phyloP scores from a whole-genome alignment of 2,329 filamentous ascomycete species.

The Botrytis hyacinthi region DNA sequence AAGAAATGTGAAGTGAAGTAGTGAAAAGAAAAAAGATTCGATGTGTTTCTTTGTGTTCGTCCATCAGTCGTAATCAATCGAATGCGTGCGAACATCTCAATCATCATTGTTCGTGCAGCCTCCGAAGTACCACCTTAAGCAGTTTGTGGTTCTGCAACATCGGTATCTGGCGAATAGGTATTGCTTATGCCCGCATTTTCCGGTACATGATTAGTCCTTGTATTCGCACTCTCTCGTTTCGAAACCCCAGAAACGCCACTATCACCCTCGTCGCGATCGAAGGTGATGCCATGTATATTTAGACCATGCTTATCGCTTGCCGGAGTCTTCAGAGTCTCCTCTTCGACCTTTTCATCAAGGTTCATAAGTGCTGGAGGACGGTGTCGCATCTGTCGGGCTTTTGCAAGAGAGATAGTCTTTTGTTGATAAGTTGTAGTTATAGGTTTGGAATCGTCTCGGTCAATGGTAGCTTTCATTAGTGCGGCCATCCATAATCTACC shows the following conservation, averaged over 20 bases:
- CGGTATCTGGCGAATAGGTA: constrained; percentile 9
- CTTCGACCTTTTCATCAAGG: constrained; percentile 48
- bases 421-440: constrained; percentile 94
- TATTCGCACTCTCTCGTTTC: constrained; percentile 28
- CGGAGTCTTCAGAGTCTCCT: constrained; percentile 35
- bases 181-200: constrained; percentile 15
- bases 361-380: constrained; percentile 86
- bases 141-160: constrained; percentile 26
- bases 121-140: constrained; percentile 22
- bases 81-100: background rate
- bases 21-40: background rate
- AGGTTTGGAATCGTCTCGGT: constrained; percentile 76
- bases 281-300: constrained; percentile 39
- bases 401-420: constrained; percentile 89
- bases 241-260: constrained; percentile 39
- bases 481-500: constrained; percentile 98
- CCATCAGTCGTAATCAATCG: background rate
- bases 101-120: constrained; percentile 1
- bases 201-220: background rate
- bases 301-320: constrained; percentile 37
- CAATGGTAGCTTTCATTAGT: constrained; percentile 97
- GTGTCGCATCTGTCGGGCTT: constrained; percentile 83
- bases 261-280: constrained; percentile 37
- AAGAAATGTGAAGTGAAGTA: background rate
- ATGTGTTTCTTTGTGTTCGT: background rate